A percentile compares a stretch with the other conserved stretches of the same genome.
phyloP scores from a whole-genome alignment of 2,329 filamentous ascomycete species.

The Pleoardoris graminearum region DNA sequence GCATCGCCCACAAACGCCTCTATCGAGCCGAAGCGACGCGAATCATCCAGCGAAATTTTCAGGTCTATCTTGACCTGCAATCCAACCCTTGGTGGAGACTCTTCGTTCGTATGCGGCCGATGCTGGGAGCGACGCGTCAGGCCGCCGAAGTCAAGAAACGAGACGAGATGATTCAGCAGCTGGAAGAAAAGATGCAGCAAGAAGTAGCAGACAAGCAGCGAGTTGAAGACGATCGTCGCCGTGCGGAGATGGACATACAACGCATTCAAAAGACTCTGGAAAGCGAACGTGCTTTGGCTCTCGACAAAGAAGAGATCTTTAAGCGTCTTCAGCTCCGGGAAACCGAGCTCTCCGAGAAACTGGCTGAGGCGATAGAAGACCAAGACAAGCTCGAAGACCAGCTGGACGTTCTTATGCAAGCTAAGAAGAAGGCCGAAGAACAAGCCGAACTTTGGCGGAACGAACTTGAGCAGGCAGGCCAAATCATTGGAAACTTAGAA shows the following conservation, averaged over 20 bases:
- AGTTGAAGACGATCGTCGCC: constrained; percentile 87
- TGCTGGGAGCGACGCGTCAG: constrained; percentile 88
- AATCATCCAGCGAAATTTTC: constrained; percentile 93
- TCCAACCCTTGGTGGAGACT: constrained; percentile 98
- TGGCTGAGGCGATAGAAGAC: constrained; percentile 88
- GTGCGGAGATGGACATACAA: constrained; percentile 83
- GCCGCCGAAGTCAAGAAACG: constrained; percentile 92
- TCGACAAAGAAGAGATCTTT: constrained; percentile 99
- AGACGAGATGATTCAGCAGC: constrained; percentile 86
- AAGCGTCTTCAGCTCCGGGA: constrained; percentile 93
- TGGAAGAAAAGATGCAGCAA: constrained; percentile 80
- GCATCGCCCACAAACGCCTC: constrained; percentile 87
- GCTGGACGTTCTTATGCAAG: constrained; percentile 82
- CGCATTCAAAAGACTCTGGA: constrained; percentile 92
- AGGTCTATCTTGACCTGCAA: constrained; percentile 85
- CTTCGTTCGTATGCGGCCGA: constrained; percentile 90
- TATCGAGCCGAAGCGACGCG: constrained; percentile 93
- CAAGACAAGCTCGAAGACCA: constrained; percentile 94
- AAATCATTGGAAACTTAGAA: constrained; percentile 83
- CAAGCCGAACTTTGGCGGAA: constrained; percentile 77
- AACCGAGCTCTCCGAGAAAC: constrained; percentile 86
- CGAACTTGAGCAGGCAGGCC: constrained; percentile 89
- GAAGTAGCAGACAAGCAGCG: constrained; percentile 75
- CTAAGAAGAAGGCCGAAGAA: constrained; percentile 85
- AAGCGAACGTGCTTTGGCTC: constrained; percentile 88